phyloP scores from a whole-genome alignment of 2,329 filamentous ascomycete species.

The Fusarium staphyleae region DNA sequence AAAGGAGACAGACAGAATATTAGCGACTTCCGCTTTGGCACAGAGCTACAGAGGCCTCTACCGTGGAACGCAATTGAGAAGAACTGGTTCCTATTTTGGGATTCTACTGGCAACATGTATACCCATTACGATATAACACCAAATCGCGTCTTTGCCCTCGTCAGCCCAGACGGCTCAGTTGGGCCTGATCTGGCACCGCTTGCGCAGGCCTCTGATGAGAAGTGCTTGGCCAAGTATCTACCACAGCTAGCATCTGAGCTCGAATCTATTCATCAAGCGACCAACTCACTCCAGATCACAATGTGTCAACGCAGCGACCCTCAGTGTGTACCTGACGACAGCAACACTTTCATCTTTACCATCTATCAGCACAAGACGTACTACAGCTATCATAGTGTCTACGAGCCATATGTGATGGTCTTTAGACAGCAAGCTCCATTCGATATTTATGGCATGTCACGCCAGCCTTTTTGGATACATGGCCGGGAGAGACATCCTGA shows the following conservation, averaged over 20 bases:
- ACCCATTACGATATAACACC: slow-evolving; percentile 62
- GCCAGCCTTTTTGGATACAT: slow-evolving; percentile 62
- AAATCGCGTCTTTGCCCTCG: slow-evolving; percentile 56
- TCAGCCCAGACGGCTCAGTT: slow-evolving; percentile 54
- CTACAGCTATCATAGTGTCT: slow-evolving; percentile 56
- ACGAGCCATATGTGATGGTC: slow-evolving; percentile 63
- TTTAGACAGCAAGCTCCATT: slow-evolving; percentile 59
- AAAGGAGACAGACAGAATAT: slow-evolving; percentile 37
- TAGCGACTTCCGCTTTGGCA: slow-evolving; percentile 51
- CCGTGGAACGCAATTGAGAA: slow-evolving; percentile 60
- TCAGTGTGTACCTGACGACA: slow-evolving; percentile 49
- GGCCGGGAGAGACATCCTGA: slow-evolving; percentile 51
- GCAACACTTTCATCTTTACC: slow-evolving; percentile 62
- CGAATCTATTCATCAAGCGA: slow-evolving; percentile 65
- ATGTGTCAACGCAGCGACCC: slow-evolving; percentile 58
- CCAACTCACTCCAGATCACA: slow-evolving; percentile 64
- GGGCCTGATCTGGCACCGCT: slow-evolving; percentile 55
- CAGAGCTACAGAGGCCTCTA: slow-evolving; percentile 59
- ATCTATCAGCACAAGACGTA: slow-evolving; percentile 64
- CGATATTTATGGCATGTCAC: slow-evolving; percentile 56
- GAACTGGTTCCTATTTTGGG: slow-evolving; percentile 71
- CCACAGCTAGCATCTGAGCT: slow-evolving; percentile 46
- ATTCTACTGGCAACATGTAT: slow-evolving; percentile 53
- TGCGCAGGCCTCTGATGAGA: slow-evolving; percentile 48
- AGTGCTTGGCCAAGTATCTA: slow-evolving; percentile 56